These are phyloP conservation scores for Eutrema heterophyllum DNA, from an alignment of 345 rosid species.

Conservation along the genomic window DNA sequence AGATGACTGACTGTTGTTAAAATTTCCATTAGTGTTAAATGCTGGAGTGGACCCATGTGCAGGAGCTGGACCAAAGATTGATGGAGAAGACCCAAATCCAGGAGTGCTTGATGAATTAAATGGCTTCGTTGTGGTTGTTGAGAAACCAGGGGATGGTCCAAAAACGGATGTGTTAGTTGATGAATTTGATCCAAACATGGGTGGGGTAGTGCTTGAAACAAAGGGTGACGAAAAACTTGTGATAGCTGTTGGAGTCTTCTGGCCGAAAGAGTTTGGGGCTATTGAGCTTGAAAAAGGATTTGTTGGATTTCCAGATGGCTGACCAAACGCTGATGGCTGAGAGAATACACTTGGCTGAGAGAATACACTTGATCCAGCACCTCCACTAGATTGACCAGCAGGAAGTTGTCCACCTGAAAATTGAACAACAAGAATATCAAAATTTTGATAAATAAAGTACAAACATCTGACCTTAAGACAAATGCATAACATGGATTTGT, in stretches of 20 bases:
- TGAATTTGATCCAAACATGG: conserved; percentile 44
- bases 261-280: conserved; percentile 45
- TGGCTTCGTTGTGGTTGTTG: conserved; percentile 37
- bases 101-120: conserved; percentile 47
- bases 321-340: conserved; percentile 42
- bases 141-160: conserved; percentile 49
- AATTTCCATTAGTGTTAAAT: conserved; percentile 37
- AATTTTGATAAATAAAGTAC: neutral
- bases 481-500: neutral
- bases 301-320: conserved; percentile 50
- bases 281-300: conserved; percentile 45
- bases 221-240: conserved; percentile 33
- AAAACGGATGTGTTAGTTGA: conserved; percentile 43
- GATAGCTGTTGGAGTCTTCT: conserved; percentile 43
- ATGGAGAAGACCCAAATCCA: conserved; percentile 47
- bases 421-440: conserved; percentile 8
- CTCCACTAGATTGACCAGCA: conserved; percentile 42
- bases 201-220: conserved; percentile 36
- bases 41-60: conserved; percentile 41
- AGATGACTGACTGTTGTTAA: conserved; percentile 54
- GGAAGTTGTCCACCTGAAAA: conserved; percentile 70
- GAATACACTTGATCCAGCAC: conserved; percentile 40
- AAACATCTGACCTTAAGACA: neutral
- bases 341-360: conserved; percentile 51
- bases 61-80: conserved; percentile 42